Percentiles rank a stretch among this genome's conserved stretches.
Evolutionary conservation across 345 rosid species (phyloP).

Genomic region (Psidium friedrichsthalianum): DNA sequence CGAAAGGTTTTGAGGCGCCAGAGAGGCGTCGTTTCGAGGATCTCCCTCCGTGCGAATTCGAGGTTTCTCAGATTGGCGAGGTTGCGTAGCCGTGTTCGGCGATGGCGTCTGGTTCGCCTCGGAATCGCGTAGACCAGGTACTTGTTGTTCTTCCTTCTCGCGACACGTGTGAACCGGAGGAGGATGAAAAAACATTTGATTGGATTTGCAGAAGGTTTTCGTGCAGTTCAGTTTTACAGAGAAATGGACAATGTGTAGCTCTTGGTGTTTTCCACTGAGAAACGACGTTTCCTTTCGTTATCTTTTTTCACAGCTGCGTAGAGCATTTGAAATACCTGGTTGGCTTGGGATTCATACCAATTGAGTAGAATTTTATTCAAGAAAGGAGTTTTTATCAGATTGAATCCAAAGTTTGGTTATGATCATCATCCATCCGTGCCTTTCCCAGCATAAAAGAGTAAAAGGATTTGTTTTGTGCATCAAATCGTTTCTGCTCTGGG

Average conservation of each 20-base stretch:
- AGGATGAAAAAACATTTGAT: background rate
- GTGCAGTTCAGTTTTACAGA: background rate
- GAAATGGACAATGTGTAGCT: background rate
- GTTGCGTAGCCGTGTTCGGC: background rate
- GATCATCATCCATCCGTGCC: background rate
- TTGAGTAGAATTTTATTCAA: background rate
- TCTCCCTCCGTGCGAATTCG: background rate
- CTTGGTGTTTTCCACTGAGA: background rate
- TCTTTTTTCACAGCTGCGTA: background rate
- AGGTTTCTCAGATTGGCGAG: background rate
- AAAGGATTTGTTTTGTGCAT: background rate
- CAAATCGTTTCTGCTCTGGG: background rate
- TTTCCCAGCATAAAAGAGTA: background rate
- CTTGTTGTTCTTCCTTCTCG: background rate
- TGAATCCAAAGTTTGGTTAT: background rate
- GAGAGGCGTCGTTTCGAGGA: background rate
- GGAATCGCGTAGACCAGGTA: slow-evolving; percentile 65
- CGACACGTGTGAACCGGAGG: background rate
- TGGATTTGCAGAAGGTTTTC: background rate
- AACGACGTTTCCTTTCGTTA: background rate
- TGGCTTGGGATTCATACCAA: background rate
- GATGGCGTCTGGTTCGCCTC: slow-evolving; percentile 65
- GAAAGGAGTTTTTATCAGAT: background rate
- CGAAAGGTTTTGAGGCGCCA: background rate
- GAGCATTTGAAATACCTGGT: background rate